Base-by-base conservation (phyloP, 2,329 filamentous ascomycete genomes). In the Emericellopsis atlantica region DNA sequence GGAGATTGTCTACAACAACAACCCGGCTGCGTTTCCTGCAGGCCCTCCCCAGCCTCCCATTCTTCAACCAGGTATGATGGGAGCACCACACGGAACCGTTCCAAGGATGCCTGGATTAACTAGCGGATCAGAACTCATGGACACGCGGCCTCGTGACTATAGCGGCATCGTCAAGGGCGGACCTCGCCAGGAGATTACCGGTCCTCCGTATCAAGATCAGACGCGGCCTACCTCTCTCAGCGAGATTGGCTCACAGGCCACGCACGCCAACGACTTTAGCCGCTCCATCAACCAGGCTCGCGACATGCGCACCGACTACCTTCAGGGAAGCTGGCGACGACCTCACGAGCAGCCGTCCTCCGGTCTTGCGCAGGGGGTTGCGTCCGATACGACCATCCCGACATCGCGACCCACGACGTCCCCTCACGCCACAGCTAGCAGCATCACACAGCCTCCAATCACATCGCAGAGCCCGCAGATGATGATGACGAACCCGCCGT, bases 191-290 rank as follows among this genome's bases (percentile, higher is more conserved):
- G 92, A 96, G 55, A 79, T 95, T 46, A 79, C 84, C 12, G 92
- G 89, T 21, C 79, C 84, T 32, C 72, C 88, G 9, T 98, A 95
- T 62, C 82, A 90, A 59, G 92, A 96, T 57, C 75, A 87, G 50
- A 85, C 81, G 8, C 79, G 89, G 56, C 71, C 86, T 10, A 84
- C 81, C 47, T 76, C 81, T 24, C 72, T 85, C 23, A 70, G 76
- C 37, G 90, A 96, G 52, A 78, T 96, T 41, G 71, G 92, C 48
- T 82, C 84, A 36, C 88, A 95, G 59, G 86, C 88, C 23, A 79
- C 86, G 39, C 86, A 94, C 47, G 83, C 90, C 15, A 86, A 87
- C 43, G 90, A 96, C 50, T 94, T 83, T 65, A 96, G 90, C 65
- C 87, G 92, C 52, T 74, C 76, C 37, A 70, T 96, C 40, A 87